Evolutionary conservation across 2,329 filamentous ascomycete genomes (phyloP).

Genomic region (Phaeosphaeria sp.): DNA sequence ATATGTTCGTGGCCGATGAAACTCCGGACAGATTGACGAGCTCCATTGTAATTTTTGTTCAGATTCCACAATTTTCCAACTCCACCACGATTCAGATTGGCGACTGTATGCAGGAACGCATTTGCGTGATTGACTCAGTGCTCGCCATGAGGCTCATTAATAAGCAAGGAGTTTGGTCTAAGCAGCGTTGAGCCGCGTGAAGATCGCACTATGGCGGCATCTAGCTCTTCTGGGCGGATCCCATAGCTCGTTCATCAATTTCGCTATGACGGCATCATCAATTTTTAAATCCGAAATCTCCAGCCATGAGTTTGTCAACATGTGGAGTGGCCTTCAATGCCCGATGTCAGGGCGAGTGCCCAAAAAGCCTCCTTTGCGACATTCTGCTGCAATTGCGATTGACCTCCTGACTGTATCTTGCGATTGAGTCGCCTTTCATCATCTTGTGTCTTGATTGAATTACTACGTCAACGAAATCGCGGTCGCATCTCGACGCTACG

Average conservation of each 20-base stretch:
- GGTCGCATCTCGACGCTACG: not conserved
- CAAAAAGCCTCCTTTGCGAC: not conserved
- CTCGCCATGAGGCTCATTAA: not conserved
- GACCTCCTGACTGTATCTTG: not conserved
- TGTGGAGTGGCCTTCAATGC: not conserved
- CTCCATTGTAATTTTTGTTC: not conserved
- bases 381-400: not conserved
- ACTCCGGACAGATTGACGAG: not conserved
- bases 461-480: not conserved
- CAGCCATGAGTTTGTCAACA: conserved; percentile 14
- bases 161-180: not conserved
- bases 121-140: not conserved
- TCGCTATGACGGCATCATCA: conserved; percentile 13
- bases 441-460: not conserved
- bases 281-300: conserved; percentile 23
- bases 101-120: not conserved
- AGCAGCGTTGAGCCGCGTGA: conserved; percentile 1
- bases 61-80: not conserved
- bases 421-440: not conserved
- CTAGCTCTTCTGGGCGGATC: conserved; percentile 2
- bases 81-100: conserved; percentile 1
- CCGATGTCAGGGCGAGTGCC: not conserved
- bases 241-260: conserved; percentile 14
- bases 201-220: not conserved
- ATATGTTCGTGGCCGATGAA: not conserved